Percentiles rank a stretch among this genome's conserved stretches.
Evolutionary conservation across 1,284 basidiomycete genomes (phyloP).

Genomic region (Malassezia nana): DNA sequence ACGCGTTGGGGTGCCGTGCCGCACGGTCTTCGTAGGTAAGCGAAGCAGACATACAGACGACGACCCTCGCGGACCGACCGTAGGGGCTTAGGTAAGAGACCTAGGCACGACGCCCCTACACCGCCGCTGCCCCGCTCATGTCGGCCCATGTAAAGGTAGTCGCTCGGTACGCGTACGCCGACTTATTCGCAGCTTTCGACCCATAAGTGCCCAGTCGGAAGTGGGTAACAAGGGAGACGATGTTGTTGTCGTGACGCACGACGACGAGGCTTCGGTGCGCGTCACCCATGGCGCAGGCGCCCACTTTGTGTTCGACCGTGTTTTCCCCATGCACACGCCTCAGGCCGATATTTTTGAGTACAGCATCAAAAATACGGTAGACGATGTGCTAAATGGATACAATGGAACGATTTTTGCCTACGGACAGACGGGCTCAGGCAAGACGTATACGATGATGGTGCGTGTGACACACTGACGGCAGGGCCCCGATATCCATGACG

Average conservation of each 20-base stretch:
- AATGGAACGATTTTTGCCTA: conserved; percentile 86
- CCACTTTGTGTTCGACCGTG: conserved; percentile 83
- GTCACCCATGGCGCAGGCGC: conserved; percentile 5
- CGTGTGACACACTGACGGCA: conserved; percentile 44
- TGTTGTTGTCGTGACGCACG: conserved; percentile 4
- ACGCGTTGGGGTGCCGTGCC: conserved; percentile 29
- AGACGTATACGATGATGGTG: conserved; percentile 47
- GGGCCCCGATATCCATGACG: conserved; percentile 92
- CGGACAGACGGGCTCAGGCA: conserved; percentile 78
- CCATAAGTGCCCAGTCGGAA: not conserved
- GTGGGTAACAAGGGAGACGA: conserved; percentile 1
- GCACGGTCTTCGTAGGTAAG: conserved; percentile 32
- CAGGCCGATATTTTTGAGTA: conserved; percentile 97
- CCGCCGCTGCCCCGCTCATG: conserved; percentile 6
- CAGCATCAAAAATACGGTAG: conserved; percentile 73
- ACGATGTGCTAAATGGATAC: conserved; percentile 94
- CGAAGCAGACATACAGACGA: not conserved
- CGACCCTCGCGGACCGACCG: not conserved
- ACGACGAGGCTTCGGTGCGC: conserved; percentile 9
- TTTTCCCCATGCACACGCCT: conserved; percentile 82
- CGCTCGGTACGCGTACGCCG: not conserved
- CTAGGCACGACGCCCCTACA: not conserved
- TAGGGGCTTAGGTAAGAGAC: not conserved
- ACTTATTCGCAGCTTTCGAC: conserved; percentile 7
- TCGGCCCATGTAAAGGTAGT: conserved; percentile 17